Evolutionary conservation across 352 stramenopile genomes (phyloP).

Genomic region (Globisporangium yorkense): DNA sequence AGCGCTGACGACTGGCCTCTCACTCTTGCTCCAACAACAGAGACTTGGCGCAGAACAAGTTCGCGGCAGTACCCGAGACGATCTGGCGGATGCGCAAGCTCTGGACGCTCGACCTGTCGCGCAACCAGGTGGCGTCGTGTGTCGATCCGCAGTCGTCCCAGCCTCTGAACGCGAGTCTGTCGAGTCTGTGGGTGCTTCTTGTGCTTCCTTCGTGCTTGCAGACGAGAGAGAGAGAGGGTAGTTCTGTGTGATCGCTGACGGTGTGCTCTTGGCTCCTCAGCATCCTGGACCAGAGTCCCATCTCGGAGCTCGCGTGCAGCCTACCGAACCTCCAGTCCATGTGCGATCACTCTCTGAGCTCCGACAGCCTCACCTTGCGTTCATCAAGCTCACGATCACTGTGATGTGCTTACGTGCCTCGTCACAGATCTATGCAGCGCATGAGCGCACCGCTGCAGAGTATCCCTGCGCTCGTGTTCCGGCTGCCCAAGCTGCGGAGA

Average conservation of each 20-base stretch:
- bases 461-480: slow-evolving; percentile 15
- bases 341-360: slow-evolving; percentile 1
- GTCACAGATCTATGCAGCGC: slow-evolving; percentile 18
- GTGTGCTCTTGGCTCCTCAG: neutral
- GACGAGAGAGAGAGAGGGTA: neutral
- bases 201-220: neutral
- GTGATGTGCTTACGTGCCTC: neutral
- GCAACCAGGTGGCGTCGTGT: slow-evolving; percentile 22
- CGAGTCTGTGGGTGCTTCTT: slow-evolving; percentile 9
- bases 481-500: slow-evolving; percentile 10
- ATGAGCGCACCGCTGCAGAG: slow-evolving; percentile 12
- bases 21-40: slow-evolving; percentile 5
- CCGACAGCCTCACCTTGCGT: too few relatives aligned
- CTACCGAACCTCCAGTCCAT: slow-evolving; percentile 16
- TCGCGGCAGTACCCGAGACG: slow-evolving; percentile 15
- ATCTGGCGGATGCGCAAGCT: slow-evolving; percentile 30
- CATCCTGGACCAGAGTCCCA: slow-evolving; percentile 19
- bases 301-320: slow-evolving; percentile 12
- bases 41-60: slow-evolving; percentile 24
- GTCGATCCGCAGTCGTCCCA: slow-evolving; percentile 2
- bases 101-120: slow-evolving; percentile 19
- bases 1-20: too few relatives aligned
- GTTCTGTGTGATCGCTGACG: neutral
- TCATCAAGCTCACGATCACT: neutral
- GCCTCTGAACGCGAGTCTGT: slow-evolving; percentile 9